Evolutionary conservation across 306 rosid species (phyloP).

Genomic region (Herpetospermum pedunculosum): DNA sequence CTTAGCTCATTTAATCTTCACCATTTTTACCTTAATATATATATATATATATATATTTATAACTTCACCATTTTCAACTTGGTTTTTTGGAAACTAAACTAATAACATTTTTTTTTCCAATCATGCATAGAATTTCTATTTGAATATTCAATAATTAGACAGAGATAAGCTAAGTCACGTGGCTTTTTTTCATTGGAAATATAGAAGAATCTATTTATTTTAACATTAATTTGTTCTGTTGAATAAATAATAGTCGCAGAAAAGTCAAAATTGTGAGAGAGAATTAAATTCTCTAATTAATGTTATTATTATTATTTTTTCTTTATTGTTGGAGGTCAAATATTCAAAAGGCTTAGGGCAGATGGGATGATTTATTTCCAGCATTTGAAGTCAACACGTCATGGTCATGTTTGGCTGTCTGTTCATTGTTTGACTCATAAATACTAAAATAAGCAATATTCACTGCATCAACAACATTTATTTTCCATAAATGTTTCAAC

Average conservation of each 20-base stretch:
- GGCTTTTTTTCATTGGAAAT: not conserved
- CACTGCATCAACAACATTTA: not conserved
- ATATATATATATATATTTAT: no score
- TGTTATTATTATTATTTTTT: not conserved
- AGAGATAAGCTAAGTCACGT: not conserved
- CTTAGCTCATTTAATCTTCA: no score
- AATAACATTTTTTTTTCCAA: no score
- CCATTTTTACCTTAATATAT: no score
- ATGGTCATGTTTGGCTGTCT: slow-evolving; percentile 7
- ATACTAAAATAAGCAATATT: not conserved
- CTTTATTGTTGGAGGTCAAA: not conserved
- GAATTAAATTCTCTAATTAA: not conserved
- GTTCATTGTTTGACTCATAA: not conserved
- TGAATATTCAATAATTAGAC: not conserved
- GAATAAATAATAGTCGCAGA: not conserved
- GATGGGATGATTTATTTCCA: not conserved
- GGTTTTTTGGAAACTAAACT: no score
- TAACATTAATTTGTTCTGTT: not conserved
- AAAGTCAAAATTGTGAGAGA: not conserved
- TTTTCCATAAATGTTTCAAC: not conserved
- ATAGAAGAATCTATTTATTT: not conserved
- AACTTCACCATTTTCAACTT: no score
- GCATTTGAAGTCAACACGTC: not conserved
- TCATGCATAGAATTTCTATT: no score
- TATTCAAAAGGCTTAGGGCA: not conserved